Evolutionary conservation across 768 basidiomycete genomes (phyloP), one percentile per base, ranked within the genome.

Genomic region (Lentinus tigrinus): DNA sequence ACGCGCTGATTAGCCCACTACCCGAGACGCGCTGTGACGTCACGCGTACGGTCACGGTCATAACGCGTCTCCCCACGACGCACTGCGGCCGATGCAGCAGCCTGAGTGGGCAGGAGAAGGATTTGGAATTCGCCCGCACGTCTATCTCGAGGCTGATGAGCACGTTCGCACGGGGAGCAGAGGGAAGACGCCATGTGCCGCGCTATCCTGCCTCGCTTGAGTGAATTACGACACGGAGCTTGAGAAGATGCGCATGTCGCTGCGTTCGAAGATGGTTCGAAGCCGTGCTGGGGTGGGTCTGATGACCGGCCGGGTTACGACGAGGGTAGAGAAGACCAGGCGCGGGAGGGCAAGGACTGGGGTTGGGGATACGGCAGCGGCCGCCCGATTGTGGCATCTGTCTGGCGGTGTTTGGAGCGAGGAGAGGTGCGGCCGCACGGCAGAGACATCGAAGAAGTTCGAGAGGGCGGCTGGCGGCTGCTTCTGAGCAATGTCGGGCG

Each of bases 1-100:
- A 58, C 57, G 46, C 57, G 51, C 27, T 53, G 51, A 53, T 57
- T 47, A 47, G 26, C n/a, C n/a, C n/a, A n/a, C 26, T 21, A 44
- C 39, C 50, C 49, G 42, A 52, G 36, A 57, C 56, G 44, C 43
- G 52, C 52, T 39, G 54, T 55, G 54, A 34, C 54, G 28, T 23
- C 27, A 44, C 44, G 54, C 48, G 43, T 38, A 42, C 17, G 27
- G 24, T 17, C 27, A 17, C 34, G 14, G 31, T 4, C 42, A 42
- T 46, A 27, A 26, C 40, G 27, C 42, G 31, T 36, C n/a, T 23
- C 17, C 9, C 14, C 11, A 31, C 11, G 31, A 7, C 31, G 7
- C 6, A 11, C 31, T 31, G 31, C 31, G 31, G 31, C 31, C 31
- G 31, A 31, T 31, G 1, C 31, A 31, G 31, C 31, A 31, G 31